phyloP scores from a whole-genome alignment of 148 eudicot genomes.

The Rhododendron ferrugineum region DNA sequence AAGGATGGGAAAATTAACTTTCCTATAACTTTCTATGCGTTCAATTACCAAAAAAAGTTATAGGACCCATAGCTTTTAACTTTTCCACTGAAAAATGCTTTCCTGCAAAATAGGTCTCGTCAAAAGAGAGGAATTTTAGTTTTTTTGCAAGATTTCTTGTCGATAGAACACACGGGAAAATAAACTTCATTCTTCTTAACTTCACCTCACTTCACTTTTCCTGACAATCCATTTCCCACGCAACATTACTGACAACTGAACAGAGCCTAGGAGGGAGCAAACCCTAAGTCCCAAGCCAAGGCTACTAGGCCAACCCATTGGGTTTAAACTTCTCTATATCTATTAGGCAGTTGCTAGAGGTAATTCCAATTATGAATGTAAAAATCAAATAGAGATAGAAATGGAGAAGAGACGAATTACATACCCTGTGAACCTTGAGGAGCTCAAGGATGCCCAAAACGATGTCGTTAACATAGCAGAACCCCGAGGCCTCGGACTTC shows the following conservation, averaged over 20 bases:
- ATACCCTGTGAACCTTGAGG: constrained; percentile 74
- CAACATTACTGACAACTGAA: not conserved
- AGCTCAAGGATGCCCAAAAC: constrained; percentile 87
- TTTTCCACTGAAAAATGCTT: no score
- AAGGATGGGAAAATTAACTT: not conserved
- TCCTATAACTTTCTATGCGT: not conserved
- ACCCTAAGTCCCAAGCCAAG: not conserved
- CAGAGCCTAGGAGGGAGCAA: not conserved
- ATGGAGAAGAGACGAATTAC: not conserved
- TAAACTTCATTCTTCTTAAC: no score
- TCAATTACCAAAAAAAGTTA: not conserved
- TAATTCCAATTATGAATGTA: not conserved
- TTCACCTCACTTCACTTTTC: not conserved
- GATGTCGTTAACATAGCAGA: constrained; percentile 89
- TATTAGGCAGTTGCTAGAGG: not conserved
- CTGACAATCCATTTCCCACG: not conserved
- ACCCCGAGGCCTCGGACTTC: constrained; percentile 85
- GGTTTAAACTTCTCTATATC: not conserved
- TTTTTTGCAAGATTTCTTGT: not conserved
- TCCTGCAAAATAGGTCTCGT: not conserved
- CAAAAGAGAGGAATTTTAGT: not conserved
- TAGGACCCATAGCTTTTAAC: not conserved
- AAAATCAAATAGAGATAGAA: not conserved
- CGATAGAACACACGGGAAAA: not conserved
- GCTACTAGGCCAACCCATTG: not conserved